phyloP scores from a whole-genome alignment of 805 yeast species.

The Ogataea nitratoaversa region DNA sequence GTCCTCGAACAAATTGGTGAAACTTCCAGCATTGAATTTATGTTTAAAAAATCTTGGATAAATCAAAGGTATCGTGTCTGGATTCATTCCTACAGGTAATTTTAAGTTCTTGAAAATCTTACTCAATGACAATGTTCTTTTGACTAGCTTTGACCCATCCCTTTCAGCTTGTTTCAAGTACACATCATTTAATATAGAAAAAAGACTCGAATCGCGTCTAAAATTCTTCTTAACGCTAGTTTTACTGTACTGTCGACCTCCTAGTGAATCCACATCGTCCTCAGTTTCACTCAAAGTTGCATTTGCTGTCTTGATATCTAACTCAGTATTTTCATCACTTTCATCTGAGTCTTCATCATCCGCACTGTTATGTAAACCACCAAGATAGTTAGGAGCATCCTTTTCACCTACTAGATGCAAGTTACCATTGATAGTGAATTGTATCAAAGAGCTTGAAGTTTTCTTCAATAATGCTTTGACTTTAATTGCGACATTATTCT shows the following conservation, averaged over 20 bases:
- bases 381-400: slow-evolving; percentile 21
- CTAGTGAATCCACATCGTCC: background rate
- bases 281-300: background rate
- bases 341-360: slow-evolving; percentile 14
- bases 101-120: slow-evolving; percentile 15
- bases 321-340: slow-evolving; percentile 1
- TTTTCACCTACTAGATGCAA: slow-evolving; percentile 44
- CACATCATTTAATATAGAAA: slow-evolving; percentile 7
- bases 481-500: slow-evolving; percentile 41
- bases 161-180: slow-evolving; percentile 22
- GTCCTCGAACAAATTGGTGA: slow-evolving; percentile 63
- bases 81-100: slow-evolving; percentile 10
- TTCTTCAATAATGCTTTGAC: slow-evolving; percentile 48
- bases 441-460: slow-evolving; percentile 53
- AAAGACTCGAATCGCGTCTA: slow-evolving; percentile 5
- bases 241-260: slow-evolving; percentile 3
- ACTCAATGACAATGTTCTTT: slow-evolving; percentile 13
- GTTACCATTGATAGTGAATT: slow-evolving; percentile 60
- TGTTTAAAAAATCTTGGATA: slow-evolving; percentile 66
- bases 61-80: slow-evolving; percentile 50
- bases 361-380: slow-evolving; percentile 13
- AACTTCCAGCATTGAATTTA: slow-evolving; percentile 73
- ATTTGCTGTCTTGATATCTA: background rate
- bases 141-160: slow-evolving; percentile 20
- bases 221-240: slow-evolving; percentile 1